These are phyloP conservation scores for Dendrocalamus sinicus DNA, from an alignment of 176 grass and related monocot species.

Conservation along the genomic window DNA sequence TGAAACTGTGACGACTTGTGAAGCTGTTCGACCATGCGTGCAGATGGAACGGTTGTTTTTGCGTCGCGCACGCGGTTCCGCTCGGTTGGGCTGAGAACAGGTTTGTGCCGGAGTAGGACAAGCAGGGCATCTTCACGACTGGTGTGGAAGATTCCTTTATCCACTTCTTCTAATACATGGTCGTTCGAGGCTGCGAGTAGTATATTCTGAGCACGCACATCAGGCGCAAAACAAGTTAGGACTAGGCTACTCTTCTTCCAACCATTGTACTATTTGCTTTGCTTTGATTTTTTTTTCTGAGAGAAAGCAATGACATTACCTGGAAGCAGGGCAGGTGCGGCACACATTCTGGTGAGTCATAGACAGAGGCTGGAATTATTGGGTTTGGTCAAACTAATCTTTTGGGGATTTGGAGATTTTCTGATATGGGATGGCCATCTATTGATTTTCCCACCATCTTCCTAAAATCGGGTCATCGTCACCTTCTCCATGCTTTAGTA, in stretches of 20 bases:
- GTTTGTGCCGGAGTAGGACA: background rate
- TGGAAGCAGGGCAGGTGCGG: background rate
- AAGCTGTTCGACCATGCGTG: background rate
- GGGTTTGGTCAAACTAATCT: background rate
- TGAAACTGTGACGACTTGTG: background rate
- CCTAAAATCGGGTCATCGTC: too few relatives aligned
- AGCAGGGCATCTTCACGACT: background rate
- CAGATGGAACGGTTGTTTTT: background rate
- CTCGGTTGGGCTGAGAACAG: background rate
- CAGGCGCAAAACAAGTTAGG: slow-evolving; percentile 7
- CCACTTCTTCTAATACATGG: background rate
- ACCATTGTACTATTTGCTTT: background rate
- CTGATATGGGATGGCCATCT: background rate
- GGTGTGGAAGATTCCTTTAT: slow-evolving; percentile 3
- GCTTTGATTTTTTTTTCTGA: too few relatives aligned
- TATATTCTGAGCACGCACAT: background rate
- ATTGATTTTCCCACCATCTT: background rate
- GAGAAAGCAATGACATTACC: background rate
- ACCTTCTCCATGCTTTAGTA: too few relatives aligned
- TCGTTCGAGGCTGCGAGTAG: too few relatives aligned
- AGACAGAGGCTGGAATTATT: background rate
- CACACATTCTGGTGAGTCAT: background rate
- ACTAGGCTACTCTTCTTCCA: background rate
- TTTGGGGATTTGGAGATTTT: background rate
- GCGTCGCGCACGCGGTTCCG: background rate